Base-by-base conservation (phyloP, 768 basidiomycete genomes). In the Sporobolomyces roseus region DNA sequence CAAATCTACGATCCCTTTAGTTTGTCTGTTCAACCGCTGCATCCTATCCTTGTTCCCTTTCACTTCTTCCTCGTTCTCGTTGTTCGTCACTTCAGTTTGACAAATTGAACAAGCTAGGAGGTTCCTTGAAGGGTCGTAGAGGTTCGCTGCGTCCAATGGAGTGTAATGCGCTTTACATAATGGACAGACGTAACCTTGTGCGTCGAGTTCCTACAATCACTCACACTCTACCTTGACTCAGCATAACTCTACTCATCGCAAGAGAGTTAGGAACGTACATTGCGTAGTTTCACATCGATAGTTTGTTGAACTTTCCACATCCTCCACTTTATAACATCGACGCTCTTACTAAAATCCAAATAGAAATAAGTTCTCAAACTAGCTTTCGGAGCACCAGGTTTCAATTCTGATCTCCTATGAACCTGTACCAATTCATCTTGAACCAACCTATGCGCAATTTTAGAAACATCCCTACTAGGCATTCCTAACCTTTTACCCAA, bases 261-360 rank as follows among this genome's bases (percentile, higher is more conserved):
- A 35, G 45, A 16, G 27, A 45, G 35, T 1, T 27, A 45, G 21
- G 38, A 49, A 14, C 4, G 43, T 9, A 76, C 93, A 79, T 93
- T 91, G 72, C 92, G 88, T 73, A 94, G 82, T 61, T 87, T 87
- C 36, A 88, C 87, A 80, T 98, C 93, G 71, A 99, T 91, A 68
- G 86, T 85, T 70, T 87, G 84, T 71, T 90, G 84, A 91, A 97
- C 93, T 77, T 90, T 89, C 7, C 90, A 90, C 61, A 98, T 86
- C 46, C 93, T 84, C 91, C 94, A 99, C 79, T 98, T 97, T 79
- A 94, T 90, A 52, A 98, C 93, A 79, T 98, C 93, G 80, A 91
- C 93, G 77, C 97, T 93, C 76, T 87, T 86, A 75, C 91, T 86
- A 79, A 94, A 93, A 80, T 99, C 88, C 77, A 99, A 89, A 80